Evolutionary conservation across 495 filamentous ascomycete species (phyloP), one percentile per base, ranked within the genome.

Genomic region (Chaetomidium leptoderma): DNA sequence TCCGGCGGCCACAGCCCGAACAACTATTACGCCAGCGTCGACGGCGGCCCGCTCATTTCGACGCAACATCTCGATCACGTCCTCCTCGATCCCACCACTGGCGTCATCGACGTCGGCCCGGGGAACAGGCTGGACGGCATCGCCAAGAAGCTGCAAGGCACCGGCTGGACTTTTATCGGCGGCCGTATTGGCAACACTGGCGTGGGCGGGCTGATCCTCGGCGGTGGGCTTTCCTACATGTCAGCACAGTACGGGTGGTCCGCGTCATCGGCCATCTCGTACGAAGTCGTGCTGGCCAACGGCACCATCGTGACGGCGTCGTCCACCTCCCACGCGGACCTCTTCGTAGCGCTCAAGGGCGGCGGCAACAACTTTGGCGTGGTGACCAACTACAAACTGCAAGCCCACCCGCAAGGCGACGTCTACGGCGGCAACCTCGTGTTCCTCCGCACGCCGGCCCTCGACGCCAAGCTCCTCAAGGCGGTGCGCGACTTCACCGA

Each of bases 191-290:
- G 71, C 16, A 70, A 72, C 55, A 73, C 74, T 1, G 74, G 74
- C 7, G 71, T 79, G 4, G 74, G 74, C 30, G 77, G 78, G 1
- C 75, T 74, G 29, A 59, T 73, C 6, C 62, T 76, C 30, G 72
- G 70, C 58, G 65, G 74, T 52, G 80, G 81, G 1, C 59, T 75
- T 11, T 67, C 63, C 26, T 82, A 81, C 52, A 68, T 84, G 60
- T 78, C 78, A 26, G 76, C 76, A 14, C 73, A 82, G 60, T 82
- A 82, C 57, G 83, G 82, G 16, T 83, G 79, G 76, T 80, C 76
- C 5, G 77, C 77, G 24, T 80, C 80, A 60, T 81, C 79, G 6
- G 70, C 82, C 5, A 47, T 77, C 45, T 76, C 80, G 46, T 83
- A 68, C 58, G 80, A 84, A 43, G 72, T 85, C 16, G 80, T 84